Percentiles rank a stretch among this genome's conserved stretches.
phyloP scores from a whole-genome alignment of 345 rosid genomes.

The Mercurialis annua region DNA sequence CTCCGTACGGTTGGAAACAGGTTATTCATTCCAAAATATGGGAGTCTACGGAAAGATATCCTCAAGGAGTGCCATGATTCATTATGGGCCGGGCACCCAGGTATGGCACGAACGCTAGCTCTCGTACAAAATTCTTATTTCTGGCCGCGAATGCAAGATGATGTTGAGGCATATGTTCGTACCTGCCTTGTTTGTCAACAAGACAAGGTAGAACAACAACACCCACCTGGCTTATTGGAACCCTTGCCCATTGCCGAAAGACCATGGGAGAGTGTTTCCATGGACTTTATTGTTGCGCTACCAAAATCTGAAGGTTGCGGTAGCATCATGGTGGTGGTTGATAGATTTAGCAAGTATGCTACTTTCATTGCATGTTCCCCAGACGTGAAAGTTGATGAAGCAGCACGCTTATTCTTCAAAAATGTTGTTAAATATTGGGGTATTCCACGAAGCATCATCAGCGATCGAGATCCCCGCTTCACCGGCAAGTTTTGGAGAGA shows the following conservation, averaged over 20 bases:
- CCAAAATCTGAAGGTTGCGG: not conserved
- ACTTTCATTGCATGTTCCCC: not conserved
- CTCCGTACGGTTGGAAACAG: accelerated
- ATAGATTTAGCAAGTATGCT: not conserved
- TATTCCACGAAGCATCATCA: not conserved
- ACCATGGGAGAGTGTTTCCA: not conserved
- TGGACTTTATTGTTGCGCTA: not conserved
- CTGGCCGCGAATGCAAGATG: not conserved
- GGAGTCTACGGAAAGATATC: not conserved
- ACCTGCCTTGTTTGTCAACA: not conserved
- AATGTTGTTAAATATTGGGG: not conserved
- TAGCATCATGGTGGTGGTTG: not conserved
- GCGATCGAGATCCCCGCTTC: not conserved
- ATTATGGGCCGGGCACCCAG: not conserved
- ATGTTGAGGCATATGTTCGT: not conserved
- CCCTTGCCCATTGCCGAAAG: not conserved
- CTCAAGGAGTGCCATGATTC: not conserved
- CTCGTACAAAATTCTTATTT: not conserved
- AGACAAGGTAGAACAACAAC: not conserved
- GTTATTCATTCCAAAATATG: not conserved
- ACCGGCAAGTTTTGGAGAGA: not conserved
- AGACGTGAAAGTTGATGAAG: not conserved
- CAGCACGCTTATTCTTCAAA: not conserved
- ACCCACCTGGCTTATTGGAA: not conserved
- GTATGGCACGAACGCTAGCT: not conserved